A percentile compares a stretch with the other conserved stretches of the same genome.
Evolutionary conservation across 2,329 filamentous ascomycete species (phyloP).

Genomic region (Clarireedia paspali): DNA sequence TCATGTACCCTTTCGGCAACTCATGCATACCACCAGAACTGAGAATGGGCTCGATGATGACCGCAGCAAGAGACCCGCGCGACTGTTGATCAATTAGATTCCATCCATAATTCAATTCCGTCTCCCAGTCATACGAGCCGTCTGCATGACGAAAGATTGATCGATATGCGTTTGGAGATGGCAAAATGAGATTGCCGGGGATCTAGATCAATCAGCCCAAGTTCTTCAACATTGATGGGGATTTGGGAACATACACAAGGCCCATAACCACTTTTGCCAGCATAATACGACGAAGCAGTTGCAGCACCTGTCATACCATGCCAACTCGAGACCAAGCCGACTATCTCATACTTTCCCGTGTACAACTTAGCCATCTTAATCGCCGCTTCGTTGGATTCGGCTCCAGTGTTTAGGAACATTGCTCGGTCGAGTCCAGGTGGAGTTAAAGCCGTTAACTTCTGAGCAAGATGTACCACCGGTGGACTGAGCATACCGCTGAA

Average conservation of each 20-base stretch:
- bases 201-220: conserved; percentile 28
- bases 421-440: conserved; percentile 44
- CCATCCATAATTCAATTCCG: conserved; percentile 57
- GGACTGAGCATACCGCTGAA: conserved; percentile 51
- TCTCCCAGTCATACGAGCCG: conserved; percentile 57
- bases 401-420: conserved; percentile 51
- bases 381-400: conserved; percentile 52
- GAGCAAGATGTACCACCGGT: conserved; percentile 47
- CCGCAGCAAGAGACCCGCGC: conserved; percentile 53
- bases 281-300: conserved; percentile 44
- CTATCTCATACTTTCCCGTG: conserved; percentile 58
- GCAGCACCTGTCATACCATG: conserved; percentile 53
- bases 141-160: conserved; percentile 52
- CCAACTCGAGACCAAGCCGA: conserved; percentile 50
- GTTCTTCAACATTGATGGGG: not conserved
- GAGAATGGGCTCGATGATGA: conserved; percentile 47
- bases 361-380: conserved; percentile 57
- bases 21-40: conserved; percentile 48
- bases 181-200: conserved; percentile 50
- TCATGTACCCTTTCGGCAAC: conserved; percentile 50
- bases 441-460: conserved; percentile 41
- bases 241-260: conserved; percentile 24
- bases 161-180: conserved; percentile 53
- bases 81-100: conserved; percentile 50
- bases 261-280: conserved; percentile 40